Percentiles rank a stretch among this genome's conserved stretches.
These are phyloP conservation scores for Polyplosphaeria fusca DNA, from an alignment of 495 filamentous ascomycete genomes.

Conservation along the genomic window DNA sequence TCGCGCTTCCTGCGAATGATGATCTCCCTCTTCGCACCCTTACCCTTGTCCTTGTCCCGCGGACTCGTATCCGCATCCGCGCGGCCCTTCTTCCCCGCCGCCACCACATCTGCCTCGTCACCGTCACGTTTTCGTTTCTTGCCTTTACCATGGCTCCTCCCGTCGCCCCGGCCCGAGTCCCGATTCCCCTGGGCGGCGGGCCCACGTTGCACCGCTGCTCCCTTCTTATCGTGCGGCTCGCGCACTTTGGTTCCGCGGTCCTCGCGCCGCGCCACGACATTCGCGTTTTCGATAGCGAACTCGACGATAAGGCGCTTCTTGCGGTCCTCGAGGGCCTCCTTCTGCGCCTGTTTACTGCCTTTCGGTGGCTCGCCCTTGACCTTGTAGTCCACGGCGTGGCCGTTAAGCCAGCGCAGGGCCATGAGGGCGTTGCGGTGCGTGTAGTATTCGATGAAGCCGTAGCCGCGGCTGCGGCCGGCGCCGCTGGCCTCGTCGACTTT, in stretches of 20 bases:
- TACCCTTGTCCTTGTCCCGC: not conserved
- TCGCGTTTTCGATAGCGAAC: constrained; percentile 97
- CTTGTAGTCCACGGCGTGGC: constrained; percentile 59
- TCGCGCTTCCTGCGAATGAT: constrained; percentile 69
- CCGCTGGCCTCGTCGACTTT: constrained; percentile 72
- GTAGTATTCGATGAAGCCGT: constrained; percentile 96
- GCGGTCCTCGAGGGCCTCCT: constrained; percentile 52
- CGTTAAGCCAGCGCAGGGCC: constrained; percentile 92
- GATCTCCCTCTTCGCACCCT: constrained; percentile 55
- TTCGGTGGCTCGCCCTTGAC: constrained; percentile 37
- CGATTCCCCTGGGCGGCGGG: not conserved
- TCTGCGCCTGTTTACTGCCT: constrained; percentile 32
- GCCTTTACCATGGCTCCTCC: not conserved
- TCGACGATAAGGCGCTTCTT: constrained; percentile 87
- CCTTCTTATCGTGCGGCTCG: constrained; percentile 35
- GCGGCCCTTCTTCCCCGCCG: constrained; percentile 24
- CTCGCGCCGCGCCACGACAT: constrained; percentile 76
- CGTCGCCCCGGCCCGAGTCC: no score
- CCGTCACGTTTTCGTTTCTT: constrained; percentile 27
- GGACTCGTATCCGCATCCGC: constrained; percentile 15
- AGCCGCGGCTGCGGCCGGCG: constrained; percentile 80
- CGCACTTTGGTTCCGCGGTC: constrained; percentile 65
- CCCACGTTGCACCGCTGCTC: not conserved
- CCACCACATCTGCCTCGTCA: constrained; percentile 1
- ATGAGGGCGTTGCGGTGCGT: constrained; percentile 92